Evolutionary conservation across 495 filamentous ascomycete species (phyloP).

Genomic region (Trichoderma erinaceum): DNA sequence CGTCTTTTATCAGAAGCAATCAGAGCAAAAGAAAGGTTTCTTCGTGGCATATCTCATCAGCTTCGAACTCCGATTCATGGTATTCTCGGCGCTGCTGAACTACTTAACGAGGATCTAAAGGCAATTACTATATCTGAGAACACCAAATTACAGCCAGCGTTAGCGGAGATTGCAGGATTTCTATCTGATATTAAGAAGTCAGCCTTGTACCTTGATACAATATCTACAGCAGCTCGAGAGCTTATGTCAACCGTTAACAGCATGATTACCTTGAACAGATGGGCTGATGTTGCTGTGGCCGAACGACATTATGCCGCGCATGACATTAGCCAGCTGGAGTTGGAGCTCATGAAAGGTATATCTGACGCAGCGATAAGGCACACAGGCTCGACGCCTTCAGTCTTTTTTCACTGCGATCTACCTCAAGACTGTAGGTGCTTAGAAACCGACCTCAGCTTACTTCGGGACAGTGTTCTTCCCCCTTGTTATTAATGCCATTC

Average conservation of each 20-base stretch:
- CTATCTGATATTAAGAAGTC: not conserved
- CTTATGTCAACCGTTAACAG: conserved; percentile 20
- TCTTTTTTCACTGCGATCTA: conserved; percentile 7
- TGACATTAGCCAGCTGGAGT: conserved; percentile 2
- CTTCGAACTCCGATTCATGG: conserved; percentile 36
- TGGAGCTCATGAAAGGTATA: not conserved
- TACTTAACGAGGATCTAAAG: conserved; percentile 27
- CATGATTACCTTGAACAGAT: conserved; percentile 19
- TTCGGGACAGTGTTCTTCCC: conserved; percentile 13
- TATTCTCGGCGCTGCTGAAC: conserved; percentile 33
- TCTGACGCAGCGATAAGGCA: not conserved
- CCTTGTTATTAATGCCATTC: conserved; percentile 13
- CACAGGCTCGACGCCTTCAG: not conserved
- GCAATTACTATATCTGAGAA: not conserved
- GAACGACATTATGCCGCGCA: not conserved
- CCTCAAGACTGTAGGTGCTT: not conserved
- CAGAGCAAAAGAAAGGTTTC: conserved; percentile 33
- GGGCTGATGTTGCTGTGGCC: conserved; percentile 16
- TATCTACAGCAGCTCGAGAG: conserved; percentile 18
- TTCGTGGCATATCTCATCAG: conserved; percentile 36
- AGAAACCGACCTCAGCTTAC: conserved; percentile 5
- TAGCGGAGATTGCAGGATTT: not conserved
- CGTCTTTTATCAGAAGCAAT: conserved; percentile 20
- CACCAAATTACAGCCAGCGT: not conserved
- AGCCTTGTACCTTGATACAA: conserved; percentile 15